These are phyloP conservation scores for Sparassis latifolia DNA, from an alignment of 1,284 basidiomycete species.

Conservation along the genomic window DNA sequence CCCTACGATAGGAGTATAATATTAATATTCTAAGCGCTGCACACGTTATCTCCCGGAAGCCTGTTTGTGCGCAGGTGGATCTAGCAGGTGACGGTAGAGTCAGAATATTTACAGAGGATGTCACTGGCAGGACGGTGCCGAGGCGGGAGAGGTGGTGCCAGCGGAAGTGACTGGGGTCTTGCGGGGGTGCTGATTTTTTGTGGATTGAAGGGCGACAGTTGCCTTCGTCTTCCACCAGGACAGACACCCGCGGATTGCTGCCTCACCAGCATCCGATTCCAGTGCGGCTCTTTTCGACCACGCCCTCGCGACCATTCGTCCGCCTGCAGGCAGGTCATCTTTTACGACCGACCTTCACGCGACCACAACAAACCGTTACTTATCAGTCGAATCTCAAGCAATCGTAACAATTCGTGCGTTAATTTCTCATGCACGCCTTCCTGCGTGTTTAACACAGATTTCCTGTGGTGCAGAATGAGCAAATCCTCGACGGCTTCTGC, in stretches of 20 bases:
- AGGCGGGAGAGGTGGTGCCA: too few relatives aligned
- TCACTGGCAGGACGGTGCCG: too few relatives aligned
- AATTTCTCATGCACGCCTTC: not conserved
- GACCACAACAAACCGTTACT: conserved; percentile 35
- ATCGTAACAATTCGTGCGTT: conserved; percentile 50
- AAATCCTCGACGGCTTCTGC: conserved; percentile 68
- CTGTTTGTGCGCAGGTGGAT: too few relatives aligned
- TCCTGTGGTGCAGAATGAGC: conserved; percentile 63
- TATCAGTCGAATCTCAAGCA: conserved; percentile 37
- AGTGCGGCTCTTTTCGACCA: conserved; percentile 18
- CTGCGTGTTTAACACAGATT: not conserved
- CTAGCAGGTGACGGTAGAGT: too few relatives aligned
- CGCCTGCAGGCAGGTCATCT: conserved; percentile 88
- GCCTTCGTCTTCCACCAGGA: conserved; percentile 30
- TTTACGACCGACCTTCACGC: conserved; percentile 70
- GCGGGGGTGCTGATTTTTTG: conserved; percentile 25
- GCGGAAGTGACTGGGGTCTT: conserved; percentile 17
- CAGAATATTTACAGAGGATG: too few relatives aligned
- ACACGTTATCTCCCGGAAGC: too few relatives aligned
- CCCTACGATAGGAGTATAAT: too few relatives aligned
- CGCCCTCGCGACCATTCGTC: conserved; percentile 38
- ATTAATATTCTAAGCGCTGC: too few relatives aligned
- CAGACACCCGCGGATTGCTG: conserved; percentile 29
- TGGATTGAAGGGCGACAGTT: conserved; percentile 17
- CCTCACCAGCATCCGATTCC: conserved; percentile 26